Conservation (phyloP, 2,329 filamentous ascomycete genomes). For the Fusarium protoensiforme region DNA sequence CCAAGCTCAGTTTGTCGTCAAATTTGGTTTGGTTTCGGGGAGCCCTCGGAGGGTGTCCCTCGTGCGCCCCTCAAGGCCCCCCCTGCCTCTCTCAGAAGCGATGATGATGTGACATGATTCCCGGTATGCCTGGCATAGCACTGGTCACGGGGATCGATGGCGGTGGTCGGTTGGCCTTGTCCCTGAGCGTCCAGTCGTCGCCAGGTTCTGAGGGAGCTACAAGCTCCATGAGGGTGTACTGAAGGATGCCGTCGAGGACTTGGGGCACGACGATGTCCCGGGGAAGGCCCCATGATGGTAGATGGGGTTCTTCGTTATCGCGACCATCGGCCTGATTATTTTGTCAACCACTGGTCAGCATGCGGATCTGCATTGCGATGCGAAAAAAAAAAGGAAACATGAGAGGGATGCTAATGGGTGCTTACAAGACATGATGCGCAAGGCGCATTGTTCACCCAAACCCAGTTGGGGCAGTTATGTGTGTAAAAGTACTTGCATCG, state of each 20-base stretch:
- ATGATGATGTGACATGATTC: conserved; percentile 40
- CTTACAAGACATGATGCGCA: conserved; percentile 63
- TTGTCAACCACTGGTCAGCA: conserved; percentile 25
- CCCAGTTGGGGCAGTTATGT: conserved; percentile 65
- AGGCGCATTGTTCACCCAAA: conserved; percentile 62
- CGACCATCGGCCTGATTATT: conserved; percentile 59
- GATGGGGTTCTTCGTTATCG: conserved; percentile 52
- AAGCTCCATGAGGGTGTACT: conserved; percentile 61
- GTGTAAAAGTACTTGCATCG: conserved; percentile 66
- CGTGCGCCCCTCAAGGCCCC: conserved; percentile 19
- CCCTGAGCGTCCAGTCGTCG: conserved; percentile 52
- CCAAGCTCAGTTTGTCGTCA: conserved; percentile 24
- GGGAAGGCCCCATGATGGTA: conserved; percentile 45
- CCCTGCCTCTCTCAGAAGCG: conserved; percentile 36
- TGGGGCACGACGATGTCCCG: conserved; percentile 59
- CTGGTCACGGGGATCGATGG: conserved; percentile 45
- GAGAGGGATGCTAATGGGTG: conserved; percentile 4
- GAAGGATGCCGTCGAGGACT: conserved; percentile 57
- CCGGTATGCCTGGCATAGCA: conserved; percentile 42
- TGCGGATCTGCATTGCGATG: not conserved
- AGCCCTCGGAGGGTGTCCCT: conserved; percentile 16
- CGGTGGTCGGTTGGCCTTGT: conserved; percentile 44
- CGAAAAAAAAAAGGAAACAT: not conserved
- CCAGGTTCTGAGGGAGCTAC: conserved; percentile 51
- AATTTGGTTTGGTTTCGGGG: conserved; percentile 4